phyloP scores from a whole-genome alignment of 345 rosid species.

The Salix brachista region DNA sequence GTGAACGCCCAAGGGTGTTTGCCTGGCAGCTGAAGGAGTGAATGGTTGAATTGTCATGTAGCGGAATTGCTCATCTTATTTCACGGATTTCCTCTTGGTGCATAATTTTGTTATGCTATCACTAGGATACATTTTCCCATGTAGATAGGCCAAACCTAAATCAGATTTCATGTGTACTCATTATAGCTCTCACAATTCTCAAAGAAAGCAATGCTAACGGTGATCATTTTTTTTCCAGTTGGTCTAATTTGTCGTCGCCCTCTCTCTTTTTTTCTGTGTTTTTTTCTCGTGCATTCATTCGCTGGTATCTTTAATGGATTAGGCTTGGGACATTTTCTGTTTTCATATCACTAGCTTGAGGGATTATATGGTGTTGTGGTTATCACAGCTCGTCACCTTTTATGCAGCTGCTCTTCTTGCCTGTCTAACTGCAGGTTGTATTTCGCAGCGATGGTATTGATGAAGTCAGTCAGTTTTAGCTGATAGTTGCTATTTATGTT shows the following conservation, averaged over 20 bases:
- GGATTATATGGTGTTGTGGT: neutral
- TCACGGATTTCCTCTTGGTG: conserved; percentile 20
- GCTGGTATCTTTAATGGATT: neutral
- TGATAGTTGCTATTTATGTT: neutral
- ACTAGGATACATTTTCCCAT: conserved; percentile 20
- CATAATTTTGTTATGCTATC: conserved; percentile 20
- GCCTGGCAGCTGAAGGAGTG: neutral
- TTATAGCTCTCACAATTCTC: neutral
- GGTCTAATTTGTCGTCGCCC: neutral
- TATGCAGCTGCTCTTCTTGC: neutral
- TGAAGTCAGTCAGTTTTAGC: neutral
- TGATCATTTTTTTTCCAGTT: neutral
- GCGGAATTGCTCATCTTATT: neutral
- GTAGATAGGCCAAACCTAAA: conserved; percentile 15
- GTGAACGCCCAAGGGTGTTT: neutral
- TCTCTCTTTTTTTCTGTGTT: neutral
- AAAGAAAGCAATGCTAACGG: neutral
- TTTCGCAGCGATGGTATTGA: neutral
- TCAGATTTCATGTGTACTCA: conserved; percentile 8
- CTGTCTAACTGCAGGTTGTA: neutral
- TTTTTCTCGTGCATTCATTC: neutral
- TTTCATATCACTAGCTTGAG: neutral
- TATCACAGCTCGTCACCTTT: neutral
- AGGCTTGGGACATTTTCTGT: neutral
- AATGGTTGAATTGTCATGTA: neutral